Base-by-base conservation (phyloP, 2,329 filamentous ascomycete genomes). In the Mycogone perniciosa region DNA sequence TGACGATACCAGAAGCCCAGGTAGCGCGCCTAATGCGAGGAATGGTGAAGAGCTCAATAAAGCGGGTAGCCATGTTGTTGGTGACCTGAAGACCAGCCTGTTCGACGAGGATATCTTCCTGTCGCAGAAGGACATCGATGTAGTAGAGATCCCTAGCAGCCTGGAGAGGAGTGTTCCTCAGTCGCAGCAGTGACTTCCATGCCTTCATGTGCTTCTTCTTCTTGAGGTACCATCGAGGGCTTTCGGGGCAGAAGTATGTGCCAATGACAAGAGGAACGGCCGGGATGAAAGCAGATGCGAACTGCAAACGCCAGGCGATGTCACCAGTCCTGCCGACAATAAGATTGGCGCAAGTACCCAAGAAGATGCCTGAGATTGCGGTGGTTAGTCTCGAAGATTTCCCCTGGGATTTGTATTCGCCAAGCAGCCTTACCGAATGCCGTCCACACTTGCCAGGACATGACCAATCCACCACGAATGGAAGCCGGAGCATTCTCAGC, bases 171-270 rank as follows among this genome's bases (percentile, higher is more conserved):
- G 73, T 75, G 55, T 83, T 82, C 26, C 83, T 74, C 5, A 86
- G 72, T 6, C 71, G 70, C 10, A 75, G 66, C 0, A 86, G 72
- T 3, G 80, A 82, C 10, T 67, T 59, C 62, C 76, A 84, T 1
- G 83, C 82, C 43, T 79, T 67, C 4, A 54, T 53, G 57, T 82
- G 76, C 46, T 70, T 71, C 9, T 72, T 72, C 60, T 84, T 84
- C 62, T 84, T 84, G 64, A 86, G 78, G 49, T 75, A 79, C 82
- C 82, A 87, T 48, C 82, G 75, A 3, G 83, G 82, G 2, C 80
- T 84, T 59, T 85, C 81, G 0, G 82, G 82, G 56, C 81, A 84
- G 56, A 84, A 74, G 56, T 71, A 86, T 29, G 85, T 70, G 8
- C 71, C 67, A 0, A 81, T 11, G 7, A 83, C 62, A 4, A 87